Base-by-base conservation (phyloP, 1,284 basidiomycete genomes). In the Veloporphyrellus conicus region DNA sequence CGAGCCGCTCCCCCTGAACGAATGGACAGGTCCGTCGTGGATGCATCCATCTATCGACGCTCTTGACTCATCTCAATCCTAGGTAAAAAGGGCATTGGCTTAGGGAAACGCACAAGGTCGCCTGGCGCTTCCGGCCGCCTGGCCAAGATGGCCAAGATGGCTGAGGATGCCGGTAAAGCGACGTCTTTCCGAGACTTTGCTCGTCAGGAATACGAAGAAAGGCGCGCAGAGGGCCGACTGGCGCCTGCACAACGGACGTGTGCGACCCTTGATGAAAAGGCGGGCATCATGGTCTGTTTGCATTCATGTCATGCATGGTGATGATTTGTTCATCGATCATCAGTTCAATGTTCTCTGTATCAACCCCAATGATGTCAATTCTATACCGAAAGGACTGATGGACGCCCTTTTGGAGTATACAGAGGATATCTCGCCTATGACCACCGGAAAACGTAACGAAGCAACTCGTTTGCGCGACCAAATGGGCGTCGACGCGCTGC, bases 341-440 rank as follows among this genome's bases (percentile, higher is more conserved):
- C 56, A 90, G 88, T 89, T 89, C 67, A 90, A 90, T 60, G 76
- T 86, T 23, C 69, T 90, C 25, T 87, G 84, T 79, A 71, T 91
- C 40, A 78, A 89, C 60, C 81, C 85, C 3, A 70, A 73, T 46
- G 75, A 82, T 56, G 67, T 71, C 7, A 77, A 82, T 28, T 72
- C 83, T 16, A 81, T 90, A 58, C 87, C 88, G 18, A 62, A 72
- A 16, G 81, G 77, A 11, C 67, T 91, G 33, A 62, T 81, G 47
- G 79, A 86, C 22, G 76, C 76, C 2, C 61, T 90, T 41, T 67
- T 70, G 39, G 67, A 77, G 35, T 68, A 72, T 46, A 64, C 61
- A 16, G 57, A 58, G 45, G 54, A 69, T 10, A 53, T 62, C 25
- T 48, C 55, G 28, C 45, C 57, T 27, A 52, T 63, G 22, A 50